Base-by-base conservation (phyloP, 108 stramenopile genomes). In the Schizochytrium sp. region DNA sequence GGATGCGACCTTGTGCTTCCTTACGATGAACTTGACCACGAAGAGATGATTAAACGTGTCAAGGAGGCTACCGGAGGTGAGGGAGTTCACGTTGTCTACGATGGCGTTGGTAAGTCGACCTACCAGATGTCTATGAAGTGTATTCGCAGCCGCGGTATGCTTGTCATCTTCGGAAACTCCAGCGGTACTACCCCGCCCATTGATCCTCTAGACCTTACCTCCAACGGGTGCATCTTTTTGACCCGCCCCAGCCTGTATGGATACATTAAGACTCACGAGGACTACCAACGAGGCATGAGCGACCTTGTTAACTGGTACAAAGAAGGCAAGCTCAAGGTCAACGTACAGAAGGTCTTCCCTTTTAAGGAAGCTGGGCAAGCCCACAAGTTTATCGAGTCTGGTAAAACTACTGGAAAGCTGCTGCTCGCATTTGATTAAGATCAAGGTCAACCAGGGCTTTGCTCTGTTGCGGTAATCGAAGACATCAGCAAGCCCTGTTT, bases 181-280 rank as follows among this genome's bases (percentile, higher is more conserved):
- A 95, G 95, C 41, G 96, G 96, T n/a, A 94, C 95, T 46, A 95
- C 96, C 10, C 96, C 96, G 10, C 93, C 95, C 57, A 96, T 96
- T 88, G 95, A 95, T 19, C 93, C 95, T 4, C 89, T 97, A 28
- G 89, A 92, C 55, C 91, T 96, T 87, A 93, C 95, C 61, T 93
- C 92, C 10, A 93, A 95, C 61, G 76, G 76, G 1, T 95, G 95
- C 58, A 94, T 94, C 19, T 97, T 94, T 89, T 93, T 97, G 17
- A 95, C 95, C 12, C 92, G 96, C 61, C 96, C 96, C 46, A 96
- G 95, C 89, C 89, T 97, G n/a, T 88, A 94, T 69, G 96, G 95
- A 64, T 97, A 97, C 92, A 92, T 91, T 38, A 88, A 90, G 53
- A 90, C 90, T 47, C 89, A 94, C 42, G 94, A 95, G 57, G 96